Base-by-base conservation (phyloP, 441 rosid genomes). In the Pelargonium citronellum region DNA sequence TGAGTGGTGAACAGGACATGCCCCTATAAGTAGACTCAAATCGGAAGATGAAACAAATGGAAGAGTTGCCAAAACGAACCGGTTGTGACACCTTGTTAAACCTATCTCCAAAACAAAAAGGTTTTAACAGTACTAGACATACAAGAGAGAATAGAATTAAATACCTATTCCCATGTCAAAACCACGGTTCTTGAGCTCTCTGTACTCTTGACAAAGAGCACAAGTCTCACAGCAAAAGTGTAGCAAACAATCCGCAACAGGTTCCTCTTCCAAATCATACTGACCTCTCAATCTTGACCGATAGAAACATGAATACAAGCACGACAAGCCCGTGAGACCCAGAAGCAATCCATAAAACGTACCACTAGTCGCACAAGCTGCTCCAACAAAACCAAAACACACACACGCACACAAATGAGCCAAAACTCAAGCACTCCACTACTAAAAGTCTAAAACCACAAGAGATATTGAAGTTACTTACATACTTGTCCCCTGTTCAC, bases 171-270 rank as follows among this genome's bases (percentile, higher is more conserved):
- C 80, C 82, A 79, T 79, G 70, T 82, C 82, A 49, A 82, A 82
- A 41, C 85, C 79, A 15, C 79, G 79, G 73, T 79, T 77, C 74
- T 75, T 79, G 75, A 81, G 84, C 75, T 82, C 82, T 20, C 82
- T 62, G 16, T 82, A 73, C 65, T 82, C 82, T 66, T 82, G 85
- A 72, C 82, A 77, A 66, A 80, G 81, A 0, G 83, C 69, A 30
- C 76, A 74, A 19, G 77, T 49, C 74, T 76, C 79, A 51, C 83
- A 77, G 63, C 78, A 77, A 72, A 69, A 74, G 64, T 79, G 83
- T 66, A 79, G 75, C 75, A 82, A 69, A 70, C 83, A 79, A 79
- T 79, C 85, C 1, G 75, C 79, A 64, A 66, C 70, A 11, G 83
- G 83, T 66, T 73, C 75, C 67, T 71, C 82, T 67, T 71, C 78